Conservation (phyloP, 2,329 filamentous ascomycete genomes). For the Clonostachys solani region DNA sequence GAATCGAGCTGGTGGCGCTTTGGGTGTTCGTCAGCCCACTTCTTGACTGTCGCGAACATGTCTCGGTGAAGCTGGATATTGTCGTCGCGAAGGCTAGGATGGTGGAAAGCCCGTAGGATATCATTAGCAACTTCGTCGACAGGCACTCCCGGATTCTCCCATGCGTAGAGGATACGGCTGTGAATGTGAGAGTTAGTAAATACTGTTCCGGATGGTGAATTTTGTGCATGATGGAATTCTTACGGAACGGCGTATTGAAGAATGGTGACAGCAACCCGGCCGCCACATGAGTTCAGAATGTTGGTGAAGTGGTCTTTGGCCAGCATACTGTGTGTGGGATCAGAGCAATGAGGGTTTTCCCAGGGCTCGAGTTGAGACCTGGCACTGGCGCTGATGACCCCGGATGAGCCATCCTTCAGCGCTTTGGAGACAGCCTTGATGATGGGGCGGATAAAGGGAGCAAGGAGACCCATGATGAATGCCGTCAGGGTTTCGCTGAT, state of each 20-base stretch:
- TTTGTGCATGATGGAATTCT: constrained; percentile 17
- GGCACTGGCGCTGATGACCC: constrained; percentile 62
- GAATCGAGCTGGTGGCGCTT: constrained; percentile 66
- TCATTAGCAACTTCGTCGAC: constrained; percentile 82
- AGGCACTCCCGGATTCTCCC: constrained; percentile 81
- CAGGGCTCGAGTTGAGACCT: constrained; percentile 76
- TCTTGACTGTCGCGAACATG: constrained; percentile 84
- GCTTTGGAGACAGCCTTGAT: constrained; percentile 82
- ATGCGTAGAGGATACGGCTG: constrained; percentile 80
- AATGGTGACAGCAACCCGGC: constrained; percentile 68
- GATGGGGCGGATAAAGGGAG: constrained; percentile 88
- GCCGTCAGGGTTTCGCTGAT: constrained; percentile 91
- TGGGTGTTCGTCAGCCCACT: constrained; percentile 70
- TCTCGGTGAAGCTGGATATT: constrained; percentile 73
- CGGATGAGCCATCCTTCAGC: constrained; percentile 80
- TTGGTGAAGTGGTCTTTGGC: constrained; percentile 85
- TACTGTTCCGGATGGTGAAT: not conserved
- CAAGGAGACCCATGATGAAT: constrained; percentile 85
- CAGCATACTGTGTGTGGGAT: constrained; percentile 79
- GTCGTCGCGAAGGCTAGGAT: constrained; percentile 77
- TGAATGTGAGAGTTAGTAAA: constrained; percentile 1
- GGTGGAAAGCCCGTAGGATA: constrained; percentile 80
- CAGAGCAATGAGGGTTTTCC: constrained; percentile 69
- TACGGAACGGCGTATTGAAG: constrained; percentile 82
- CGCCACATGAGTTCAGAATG: constrained; percentile 72